Conservation (phyloP, 1,284 basidiomycete genomes). For the Somion occarium region DNA sequence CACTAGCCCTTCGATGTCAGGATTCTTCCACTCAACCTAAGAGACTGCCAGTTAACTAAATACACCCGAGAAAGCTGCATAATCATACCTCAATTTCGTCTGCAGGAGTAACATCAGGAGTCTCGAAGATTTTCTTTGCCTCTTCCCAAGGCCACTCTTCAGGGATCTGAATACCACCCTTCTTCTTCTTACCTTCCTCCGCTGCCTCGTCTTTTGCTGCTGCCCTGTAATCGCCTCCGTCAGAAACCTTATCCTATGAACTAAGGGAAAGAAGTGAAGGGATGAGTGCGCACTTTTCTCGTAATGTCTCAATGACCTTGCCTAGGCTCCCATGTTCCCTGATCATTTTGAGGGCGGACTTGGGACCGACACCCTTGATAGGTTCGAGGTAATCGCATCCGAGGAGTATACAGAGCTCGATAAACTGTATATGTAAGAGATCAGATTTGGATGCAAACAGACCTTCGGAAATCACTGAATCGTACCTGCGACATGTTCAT, state of each 20-base stretch:
- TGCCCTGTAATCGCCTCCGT: too few species aligned
- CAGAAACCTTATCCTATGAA: too few species aligned
- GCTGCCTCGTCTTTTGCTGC: slow-evolving; percentile 51
- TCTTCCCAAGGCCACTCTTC: slow-evolving; percentile 97
- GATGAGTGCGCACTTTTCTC: slow-evolving; percentile 61
- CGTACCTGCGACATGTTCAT: slow-evolving; percentile 88
- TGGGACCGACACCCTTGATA: slow-evolving; percentile 93
- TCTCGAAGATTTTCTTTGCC: slow-evolving; percentile 86
- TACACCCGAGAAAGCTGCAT: background rate
- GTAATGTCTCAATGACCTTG: slow-evolving; percentile 77
- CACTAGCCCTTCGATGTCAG: slow-evolving; percentile 91
- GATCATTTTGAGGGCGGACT: slow-evolving; percentile 92
- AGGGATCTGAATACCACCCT: slow-evolving; percentile 77
- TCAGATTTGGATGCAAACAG: background rate
- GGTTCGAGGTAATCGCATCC: slow-evolving; percentile 99
- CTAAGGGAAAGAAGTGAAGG: slow-evolving; percentile 1
- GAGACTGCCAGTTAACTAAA: background rate
- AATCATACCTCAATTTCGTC: slow-evolving; percentile 76
- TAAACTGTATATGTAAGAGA: slow-evolving; percentile 75
- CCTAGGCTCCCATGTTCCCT: slow-evolving; percentile 83
- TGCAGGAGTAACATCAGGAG: slow-evolving; percentile 86
- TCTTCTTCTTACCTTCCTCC: slow-evolving; percentile 43
- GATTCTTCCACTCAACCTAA: slow-evolving; percentile 91
- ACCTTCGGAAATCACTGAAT: background rate
- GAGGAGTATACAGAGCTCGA: slow-evolving; percentile 94